phyloP scores from a whole-genome alignment of 495 filamentous ascomycete genomes.

The Umbilicaria muhlenbergii region DNA sequence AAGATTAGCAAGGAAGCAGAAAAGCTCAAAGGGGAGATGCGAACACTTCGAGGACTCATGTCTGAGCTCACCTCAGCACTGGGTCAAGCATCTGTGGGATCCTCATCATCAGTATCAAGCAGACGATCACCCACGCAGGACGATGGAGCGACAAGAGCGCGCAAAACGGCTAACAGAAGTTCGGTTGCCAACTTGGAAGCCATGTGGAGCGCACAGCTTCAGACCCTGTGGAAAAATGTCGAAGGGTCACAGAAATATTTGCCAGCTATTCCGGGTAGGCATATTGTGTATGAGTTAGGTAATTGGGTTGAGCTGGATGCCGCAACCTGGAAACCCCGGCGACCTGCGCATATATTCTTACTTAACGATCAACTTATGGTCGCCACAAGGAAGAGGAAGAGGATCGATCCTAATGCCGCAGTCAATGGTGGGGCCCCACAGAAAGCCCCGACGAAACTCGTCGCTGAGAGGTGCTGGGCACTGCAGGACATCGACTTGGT shows the following conservation, averaged over 20 bases:
- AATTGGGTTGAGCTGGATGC: conserved; percentile 94
- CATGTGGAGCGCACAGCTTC: conserved; percentile 75
- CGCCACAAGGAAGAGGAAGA: conserved; percentile 80
- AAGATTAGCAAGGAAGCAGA: conserved; percentile 98
- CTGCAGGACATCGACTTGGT: conserved; percentile 86
- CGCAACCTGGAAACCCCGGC: conserved; percentile 81
- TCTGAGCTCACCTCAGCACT: conserved; percentile 72
- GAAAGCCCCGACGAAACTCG: conserved; percentile 62
- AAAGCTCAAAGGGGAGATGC: conserved; percentile 93
- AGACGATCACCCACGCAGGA: conserved; percentile 17
- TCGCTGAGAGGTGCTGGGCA: conserved; percentile 90
- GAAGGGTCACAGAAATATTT: conserved; percentile 96
- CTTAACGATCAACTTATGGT: conserved; percentile 91
- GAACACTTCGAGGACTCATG: conserved; percentile 72
- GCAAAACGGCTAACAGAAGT: conserved; percentile 33
- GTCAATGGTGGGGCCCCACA: conserved; percentile 46
- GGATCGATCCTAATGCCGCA: conserved; percentile 48
- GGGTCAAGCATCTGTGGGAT: conserved; percentile 45
- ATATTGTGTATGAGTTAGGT: conserved; percentile 78
- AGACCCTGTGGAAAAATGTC: conserved; percentile 80
- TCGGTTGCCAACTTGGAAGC: conserved; percentile 85
- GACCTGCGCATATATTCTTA: conserved; percentile 75
- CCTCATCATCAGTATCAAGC: conserved; percentile 14
- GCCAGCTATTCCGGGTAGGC: conserved; percentile 76
- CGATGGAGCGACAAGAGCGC: conserved; percentile 24